Evolutionary conservation across 1,139 yeast genomes (phyloP), one percentile per base, ranked within the genome.

Genomic region (Arxiozyma bovina): DNA sequence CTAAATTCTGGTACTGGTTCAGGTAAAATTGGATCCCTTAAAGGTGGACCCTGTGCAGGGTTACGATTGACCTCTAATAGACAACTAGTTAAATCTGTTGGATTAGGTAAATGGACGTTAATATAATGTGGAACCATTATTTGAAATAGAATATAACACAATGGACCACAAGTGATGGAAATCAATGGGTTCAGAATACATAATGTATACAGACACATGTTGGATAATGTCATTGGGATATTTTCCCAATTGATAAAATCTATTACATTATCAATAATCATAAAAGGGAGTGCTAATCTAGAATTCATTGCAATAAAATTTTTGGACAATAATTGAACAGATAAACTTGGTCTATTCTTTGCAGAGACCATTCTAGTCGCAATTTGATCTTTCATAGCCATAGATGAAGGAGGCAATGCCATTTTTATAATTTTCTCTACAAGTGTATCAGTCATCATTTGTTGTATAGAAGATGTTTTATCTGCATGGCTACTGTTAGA

Each of bases 1-100:
- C 93, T 83, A 51, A 87, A 75, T 66, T 88, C 89, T 1, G 93
- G 87, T 3, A 84, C 87, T 0, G 96, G 95, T 57, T 79, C 81
- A 1, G 95, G 94, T 0, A 77, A 61, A 15, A 72, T 75, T 17
- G 79, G 74, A 7, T 73, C 71, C 49, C 73, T 68, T 46, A 86
- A 62, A 0, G 80, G 74, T 1, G 82, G 81, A 0, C 83, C 85
- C 9, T 70, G 72, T 1, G 85, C 77, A 3, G 87, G 83, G 0
- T 75, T 67, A 5, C 84, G 85, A 63, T 82, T 81, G 7, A 60
- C 57, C 18, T 69, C 74, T n/a, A 71, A 52, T 45, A 59, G 63
- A 22, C 50, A 40, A 1, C 21, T 42, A 5, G 45, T 7, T 5
- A 25, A 12, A 50, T 61, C 55, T 41, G 60, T 55, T 9, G 60